Conservation (phyloP, 2,329 filamentous ascomycete species). For the Fusarium pseudograminearum region DNA sequence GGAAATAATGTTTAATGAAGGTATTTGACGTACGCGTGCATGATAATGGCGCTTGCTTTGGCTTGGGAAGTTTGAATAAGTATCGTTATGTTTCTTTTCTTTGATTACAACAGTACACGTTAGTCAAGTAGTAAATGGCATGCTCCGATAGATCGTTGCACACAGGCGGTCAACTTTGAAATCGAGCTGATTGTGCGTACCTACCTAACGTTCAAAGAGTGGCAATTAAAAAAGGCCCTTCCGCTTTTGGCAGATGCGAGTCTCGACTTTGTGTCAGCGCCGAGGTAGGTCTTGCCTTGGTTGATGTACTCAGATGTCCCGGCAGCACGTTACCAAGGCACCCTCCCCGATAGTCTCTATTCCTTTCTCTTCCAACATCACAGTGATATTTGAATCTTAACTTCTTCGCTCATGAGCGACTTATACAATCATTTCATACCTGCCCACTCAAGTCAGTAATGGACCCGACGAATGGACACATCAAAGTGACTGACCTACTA, state of each 20-base stretch:
- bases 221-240: background rate
- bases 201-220: background rate
- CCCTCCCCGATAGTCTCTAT: background rate
- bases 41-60: conserved; percentile 24
- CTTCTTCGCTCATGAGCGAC: background rate
- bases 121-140: background rate
- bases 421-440: conserved; percentile 4
- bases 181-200: background rate
- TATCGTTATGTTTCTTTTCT: background rate
- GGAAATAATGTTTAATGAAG: conserved; percentile 42
- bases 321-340: background rate
- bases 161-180: background rate
- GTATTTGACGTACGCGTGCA: conserved; percentile 10
- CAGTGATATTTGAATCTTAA: background rate
- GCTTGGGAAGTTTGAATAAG: conserved; percentile 12
- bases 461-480: conserved; percentile 20
- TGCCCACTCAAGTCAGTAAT: conserved; percentile 19
- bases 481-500: conserved; percentile 21
- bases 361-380: background rate
- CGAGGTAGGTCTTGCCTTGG: background rate
- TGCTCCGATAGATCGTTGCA: background rate
- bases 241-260: background rate
- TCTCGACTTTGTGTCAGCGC: background rate
- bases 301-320: background rate
- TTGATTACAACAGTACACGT: conserved; percentile 5